A percentile compares a stretch with the other conserved stretches of the same genome.
phyloP scores from a whole-genome alignment of 78 protist species.

The Dictyostelium discoideum region dicty_2.7 NC_007088.5:542001-542500 shows the following conservation, averaged over 20 bases:
- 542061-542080: conserved; percentile 38
- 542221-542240: conserved; percentile 53
- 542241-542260: conserved; percentile 22
- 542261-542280: conserved; percentile 6
- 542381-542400: conserved; percentile 8
- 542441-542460: conserved; percentile 1
- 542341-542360: conserved; percentile 27
- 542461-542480: conserved; percentile 76
- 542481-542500: conserved; percentile 79
- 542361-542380: neutral
- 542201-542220: conserved; percentile 21
- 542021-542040: conserved; percentile 32
- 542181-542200: neutral
- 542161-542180: neutral
- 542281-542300: neutral
- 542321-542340: conserved; percentile 1
- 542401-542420: conserved; percentile 30
- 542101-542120: no score
- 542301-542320: conserved; percentile 37
- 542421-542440: neutral
- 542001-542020: conserved; percentile 82
- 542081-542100: conserved; percentile 20
- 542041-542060: neutral
- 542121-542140: no score
- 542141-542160: neutral